These are phyloP conservation scores for Phoma sp. DNA, from an alignment of 2,329 filamentous ascomycete genomes.

Conservation along the genomic window DNA sequence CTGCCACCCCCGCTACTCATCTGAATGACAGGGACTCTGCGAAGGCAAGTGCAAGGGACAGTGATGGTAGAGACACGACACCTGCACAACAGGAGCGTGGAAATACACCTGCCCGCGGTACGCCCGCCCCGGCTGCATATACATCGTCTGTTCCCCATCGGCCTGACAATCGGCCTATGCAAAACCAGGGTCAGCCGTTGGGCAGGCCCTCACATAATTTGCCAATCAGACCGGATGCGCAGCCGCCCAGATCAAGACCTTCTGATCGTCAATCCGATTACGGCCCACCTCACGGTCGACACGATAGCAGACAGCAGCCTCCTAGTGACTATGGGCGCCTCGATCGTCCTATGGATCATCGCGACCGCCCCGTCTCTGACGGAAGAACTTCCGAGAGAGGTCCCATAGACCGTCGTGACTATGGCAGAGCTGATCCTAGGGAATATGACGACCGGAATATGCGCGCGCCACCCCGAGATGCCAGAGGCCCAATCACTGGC, in stretches of 20 bases:
- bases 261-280: conserved; percentile 39
- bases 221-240: conserved; percentile 65
- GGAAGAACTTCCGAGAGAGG: conserved; percentile 47
- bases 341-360: conserved; percentile 51
- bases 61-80: conserved; percentile 17
- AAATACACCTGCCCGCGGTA: conserved; percentile 14
- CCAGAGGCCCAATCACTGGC: conserved; percentile 27
- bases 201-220: conserved; percentile 51
- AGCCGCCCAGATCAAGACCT: conserved; percentile 54
- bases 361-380: conserved; percentile 40
- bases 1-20: conserved; percentile 18
- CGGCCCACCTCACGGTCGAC: conserved; percentile 33
- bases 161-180: conserved; percentile 41
- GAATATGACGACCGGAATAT: conserved; percentile 46
- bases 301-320: conserved; percentile 42
- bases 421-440: conserved; percentile 37
- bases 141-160: conserved; percentile 33
- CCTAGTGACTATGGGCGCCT: conserved; percentile 52
- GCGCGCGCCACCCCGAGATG: conserved; percentile 43
- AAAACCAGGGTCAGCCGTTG: conserved; percentile 30
- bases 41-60: conserved; percentile 17
- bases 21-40: conserved; percentile 29
- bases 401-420: conserved; percentile 41
- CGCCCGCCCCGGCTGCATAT: conserved; percentile 19
- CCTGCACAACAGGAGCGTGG: conserved; percentile 25